Conservation (phyloP, 129 eudicot species). For the Glebionis coronaria region DNA sequence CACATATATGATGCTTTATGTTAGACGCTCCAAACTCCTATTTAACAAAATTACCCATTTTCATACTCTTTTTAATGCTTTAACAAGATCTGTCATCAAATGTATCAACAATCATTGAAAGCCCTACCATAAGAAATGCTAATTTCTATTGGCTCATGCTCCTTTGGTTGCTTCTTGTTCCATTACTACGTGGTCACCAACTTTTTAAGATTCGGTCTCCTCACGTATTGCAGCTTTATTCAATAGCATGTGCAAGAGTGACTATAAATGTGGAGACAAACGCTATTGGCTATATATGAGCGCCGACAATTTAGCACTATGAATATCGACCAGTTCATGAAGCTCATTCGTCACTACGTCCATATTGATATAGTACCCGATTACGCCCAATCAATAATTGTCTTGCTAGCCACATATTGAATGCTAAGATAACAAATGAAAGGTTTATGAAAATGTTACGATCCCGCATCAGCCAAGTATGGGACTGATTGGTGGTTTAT, state of each 20-base stretch:
- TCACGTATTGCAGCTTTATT: slow-evolving; percentile 4
- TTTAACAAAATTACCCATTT: slow-evolving; percentile 5
- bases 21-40: background rate
- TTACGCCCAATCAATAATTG: background rate
- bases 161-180: background rate
- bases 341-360: background rate
- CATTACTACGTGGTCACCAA: slow-evolving; percentile 5
- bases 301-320: background rate
- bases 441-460: too few species aligned
- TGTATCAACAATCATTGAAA: background rate
- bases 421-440: too few species aligned
- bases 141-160: background rate
- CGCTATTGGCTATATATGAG: slow-evolving; percentile 6
- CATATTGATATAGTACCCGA: background rate
- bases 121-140: background rate
- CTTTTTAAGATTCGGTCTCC: slow-evolving; percentile 8
- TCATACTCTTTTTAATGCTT: background rate
- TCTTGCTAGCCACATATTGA: too few species aligned
- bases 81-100: background rate
- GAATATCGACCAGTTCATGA: background rate
- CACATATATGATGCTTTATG: background rate
- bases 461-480: too few species aligned
- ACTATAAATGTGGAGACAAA: slow-evolving; percentile 12
- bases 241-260: slow-evolving; percentile 3
- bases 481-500: too few species aligned